These are phyloP conservation scores for Schwanniomyces etchellsii DNA, from an alignment of 1,139 yeast species.

Conservation along the genomic window DNA sequence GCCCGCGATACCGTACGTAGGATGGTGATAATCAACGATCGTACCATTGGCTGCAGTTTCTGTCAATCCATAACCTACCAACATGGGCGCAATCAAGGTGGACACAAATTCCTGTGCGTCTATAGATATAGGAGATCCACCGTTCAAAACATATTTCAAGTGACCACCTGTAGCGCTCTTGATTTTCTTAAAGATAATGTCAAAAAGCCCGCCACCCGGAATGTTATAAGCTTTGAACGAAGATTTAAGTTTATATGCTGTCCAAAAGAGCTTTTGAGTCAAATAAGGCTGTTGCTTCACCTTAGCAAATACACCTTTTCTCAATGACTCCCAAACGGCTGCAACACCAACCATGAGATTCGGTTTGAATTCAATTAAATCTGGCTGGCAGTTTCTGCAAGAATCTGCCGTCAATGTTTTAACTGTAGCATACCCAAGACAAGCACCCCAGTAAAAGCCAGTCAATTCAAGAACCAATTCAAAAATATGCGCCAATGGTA, in stretches of 20 bases:
- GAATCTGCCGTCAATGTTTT: conserved; percentile 84
- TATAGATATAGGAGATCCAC: conserved; percentile 86
- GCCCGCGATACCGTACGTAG: conserved; percentile 77
- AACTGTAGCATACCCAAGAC: conserved; percentile 86
- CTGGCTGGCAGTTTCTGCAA: conserved; percentile 81
- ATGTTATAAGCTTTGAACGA: conserved; percentile 56
- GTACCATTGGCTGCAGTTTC: conserved; percentile 92
- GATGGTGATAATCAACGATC: conserved; percentile 57
- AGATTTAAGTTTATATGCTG: conserved; percentile 70
- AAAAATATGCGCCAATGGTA: conserved; percentile 94
- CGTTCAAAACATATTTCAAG: conserved; percentile 68
- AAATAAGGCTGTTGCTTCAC: conserved; percentile 61
- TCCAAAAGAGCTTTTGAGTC: conserved; percentile 84
- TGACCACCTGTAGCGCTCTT: conserved; percentile 95
- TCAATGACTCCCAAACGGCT: conserved; percentile 95
- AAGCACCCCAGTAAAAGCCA: conserved; percentile 84
- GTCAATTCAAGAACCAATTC: conserved; percentile 85
- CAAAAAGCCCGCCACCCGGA: conserved; percentile 65
- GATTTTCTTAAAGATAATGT: conserved; percentile 76
- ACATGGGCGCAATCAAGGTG: conserved; percentile 78
- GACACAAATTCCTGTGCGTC: conserved; percentile 86
- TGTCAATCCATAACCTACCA: conserved; percentile 94
- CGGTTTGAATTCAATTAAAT: conserved; percentile 82
- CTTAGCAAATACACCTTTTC: conserved; percentile 85
- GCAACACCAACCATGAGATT: conserved; percentile 98